Evolutionary conservation across 2,329 filamentous ascomycete genomes (phyloP), one percentile per base, ranked within the genome.

Genomic region (Fusarium sublunatum): DNA sequence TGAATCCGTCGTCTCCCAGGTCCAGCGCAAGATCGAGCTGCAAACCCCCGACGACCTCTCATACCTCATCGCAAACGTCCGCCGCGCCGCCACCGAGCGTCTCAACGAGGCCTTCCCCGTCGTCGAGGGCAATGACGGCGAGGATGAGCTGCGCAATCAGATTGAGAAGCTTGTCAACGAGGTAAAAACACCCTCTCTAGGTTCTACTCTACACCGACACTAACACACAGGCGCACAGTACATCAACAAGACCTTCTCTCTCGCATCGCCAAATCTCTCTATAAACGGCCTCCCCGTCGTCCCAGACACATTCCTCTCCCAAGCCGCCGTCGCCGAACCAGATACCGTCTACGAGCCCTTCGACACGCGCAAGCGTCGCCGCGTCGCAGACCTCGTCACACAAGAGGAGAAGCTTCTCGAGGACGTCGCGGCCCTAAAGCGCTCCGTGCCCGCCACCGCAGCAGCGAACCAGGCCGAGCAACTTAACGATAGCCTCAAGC

Each of bases 1-100:
- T 31, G 74, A 76, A 49, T 75, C 73, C 10, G 62, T 72, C 53
- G 68, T 74, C 54, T 70, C 75, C 8, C 73, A 79, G 34, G 75
- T 76, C 65, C 87, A 92, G 76, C 88, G 91, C 74, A 90, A 88
- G 78, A 90, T 94, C 74, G 91, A 93, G 78, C 86, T 94, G 47
- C 91, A 93, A 78, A 84, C 85, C n/a, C 85, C 87, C 38, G 86
- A 89, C 44, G 91, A 94, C 76, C 82, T 93, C 31, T 78, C 83
- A 53, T 91, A 88, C 76, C 84, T 94, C 26, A 83, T 91, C 68
- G 78, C 83, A 64, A 91, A 91, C 71, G 86, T 91, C 62, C 87
- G 88, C 72, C 83, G 83, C 74, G 87, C 88, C 53, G 90, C 91
- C 10, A 82, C 84, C 40, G 83, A 86, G 69, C 89, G 87, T 73